A percentile compares a stretch with the other conserved stretches of the same genome.
Conservation (phyloP, 2,329 filamentous ascomycete species). For the Didymella sp. region DNA sequence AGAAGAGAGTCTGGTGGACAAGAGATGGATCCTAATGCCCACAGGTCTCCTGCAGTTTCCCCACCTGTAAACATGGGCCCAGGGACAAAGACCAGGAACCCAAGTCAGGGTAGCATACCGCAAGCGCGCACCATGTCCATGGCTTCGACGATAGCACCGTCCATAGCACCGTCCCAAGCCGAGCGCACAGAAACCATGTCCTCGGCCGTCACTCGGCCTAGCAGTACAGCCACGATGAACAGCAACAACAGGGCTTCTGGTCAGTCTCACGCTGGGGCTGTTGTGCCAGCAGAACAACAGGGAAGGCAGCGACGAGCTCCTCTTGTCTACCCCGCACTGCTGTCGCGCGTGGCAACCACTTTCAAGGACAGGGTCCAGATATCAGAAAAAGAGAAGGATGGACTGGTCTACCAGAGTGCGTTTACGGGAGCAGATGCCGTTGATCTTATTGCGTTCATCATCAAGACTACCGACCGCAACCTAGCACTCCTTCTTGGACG, state of each 20-base stretch:
- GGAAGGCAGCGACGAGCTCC: slow-evolving; percentile 69
- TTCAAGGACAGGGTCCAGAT: slow-evolving; percentile 89
- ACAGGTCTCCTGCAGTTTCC: slow-evolving; percentile 29
- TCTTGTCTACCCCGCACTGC: slow-evolving; percentile 88
- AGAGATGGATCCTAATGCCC: slow-evolving; percentile 32
- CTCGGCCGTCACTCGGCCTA: slow-evolving; percentile 54
- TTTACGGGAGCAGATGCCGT: slow-evolving; percentile 97
- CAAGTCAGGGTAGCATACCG: slow-evolving; percentile 47
- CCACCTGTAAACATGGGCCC: slow-evolving; percentile 36
- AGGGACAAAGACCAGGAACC: slow-evolving; percentile 43
- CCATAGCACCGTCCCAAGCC: slow-evolving; percentile 58
- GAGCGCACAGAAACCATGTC: slow-evolving; percentile 66
- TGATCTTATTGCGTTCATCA: slow-evolving; percentile 94
- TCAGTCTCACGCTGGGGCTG: slow-evolving; percentile 52
- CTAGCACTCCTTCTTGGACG: slow-evolving; percentile 88
- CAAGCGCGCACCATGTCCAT: slow-evolving; percentile 82
- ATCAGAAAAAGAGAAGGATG: slow-evolving; percentile 93
- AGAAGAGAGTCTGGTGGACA: slow-evolving; percentile 62
- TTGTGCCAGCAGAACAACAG: slow-evolving; percentile 54
- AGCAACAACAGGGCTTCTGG: slow-evolving; percentile 49
- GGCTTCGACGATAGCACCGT: slow-evolving; percentile 76
- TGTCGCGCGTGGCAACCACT: slow-evolving; percentile 91
- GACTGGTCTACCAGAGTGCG: slow-evolving; percentile 93
- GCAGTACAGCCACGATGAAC: slow-evolving; percentile 44
- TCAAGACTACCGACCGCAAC: slow-evolving; percentile 95